phyloP scores from a whole-genome alignment of 805 yeast genomes.

The Cyberlindnera maritima region DNA sequence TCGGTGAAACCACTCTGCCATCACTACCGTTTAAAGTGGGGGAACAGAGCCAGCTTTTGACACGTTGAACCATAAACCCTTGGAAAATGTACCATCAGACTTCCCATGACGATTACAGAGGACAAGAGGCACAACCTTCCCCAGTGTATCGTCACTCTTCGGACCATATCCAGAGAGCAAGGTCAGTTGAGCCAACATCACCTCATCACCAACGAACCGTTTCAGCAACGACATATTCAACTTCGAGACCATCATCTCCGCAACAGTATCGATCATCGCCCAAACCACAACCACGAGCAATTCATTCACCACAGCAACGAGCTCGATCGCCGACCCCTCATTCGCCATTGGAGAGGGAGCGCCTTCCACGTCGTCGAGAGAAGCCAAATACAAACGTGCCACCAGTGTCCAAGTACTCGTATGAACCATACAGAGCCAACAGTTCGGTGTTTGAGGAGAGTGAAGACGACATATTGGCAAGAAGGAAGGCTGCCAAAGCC shows the following conservation, averaged over 20 bases:
- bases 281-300: background rate
- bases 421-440: constrained; percentile 17
- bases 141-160: background rate
- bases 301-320: background rate
- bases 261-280: background rate
- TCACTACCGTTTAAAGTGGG: background rate
- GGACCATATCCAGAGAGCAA: background rate
- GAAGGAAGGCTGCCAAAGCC: constrained; percentile 1
- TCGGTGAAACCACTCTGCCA: no score
- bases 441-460: constrained; percentile 14
- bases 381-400: background rate
- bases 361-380: background rate
- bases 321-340: background rate
- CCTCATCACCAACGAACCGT: background rate
- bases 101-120: background rate
- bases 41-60: no score
- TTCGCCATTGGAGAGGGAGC: background rate
- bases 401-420: constrained; percentile 2
- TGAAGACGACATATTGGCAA: constrained; percentile 4
- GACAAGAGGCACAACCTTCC: background rate
- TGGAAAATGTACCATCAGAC: background rate
- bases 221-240: no score
- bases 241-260: background rate
- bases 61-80: no score
- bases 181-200: background rate